These are phyloP conservation scores for Diospyros kaki DNA, from an alignment of 148 eudicot genomes.

Conservation along the genomic window DNA sequence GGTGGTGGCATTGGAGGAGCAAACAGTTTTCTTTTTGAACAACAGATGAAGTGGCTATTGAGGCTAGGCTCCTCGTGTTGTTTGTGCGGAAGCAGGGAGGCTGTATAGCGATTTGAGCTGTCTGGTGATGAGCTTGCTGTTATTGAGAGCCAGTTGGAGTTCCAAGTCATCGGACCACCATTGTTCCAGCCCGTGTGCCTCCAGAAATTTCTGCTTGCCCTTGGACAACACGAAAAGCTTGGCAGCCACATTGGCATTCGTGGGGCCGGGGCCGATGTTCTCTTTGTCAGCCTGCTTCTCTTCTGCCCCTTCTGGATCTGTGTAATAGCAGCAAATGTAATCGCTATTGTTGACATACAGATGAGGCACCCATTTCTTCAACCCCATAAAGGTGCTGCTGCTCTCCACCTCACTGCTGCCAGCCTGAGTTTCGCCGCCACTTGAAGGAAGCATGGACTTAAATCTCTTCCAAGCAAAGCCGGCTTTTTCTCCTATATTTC, in stretches of 20 bases:
- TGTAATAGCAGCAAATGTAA: conserved; percentile 75
- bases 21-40: neutral
- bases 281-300: conserved; percentile 22
- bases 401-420: conserved; percentile 20
- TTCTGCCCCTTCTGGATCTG: conserved; percentile 38
- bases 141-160: conserved; percentile 56
- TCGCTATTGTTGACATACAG: conserved; percentile 84
- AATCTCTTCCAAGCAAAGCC: conserved; percentile 65
- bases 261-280: conserved; percentile 42
- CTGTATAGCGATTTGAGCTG: conserved; percentile 74
- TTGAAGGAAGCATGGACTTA: conserved; percentile 63
- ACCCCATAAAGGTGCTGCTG: conserved; percentile 2
- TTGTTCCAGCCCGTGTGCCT: conserved; percentile 85
- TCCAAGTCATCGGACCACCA: conserved; percentile 98
- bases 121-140: conserved; percentile 71
- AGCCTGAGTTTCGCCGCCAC: conserved; percentile 31
- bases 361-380: conserved; percentile 72
- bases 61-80: conserved; percentile 27
- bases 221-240: conserved; percentile 80
- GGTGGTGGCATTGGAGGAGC: neutral
- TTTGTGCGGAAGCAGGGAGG: conserved; percentile 43
- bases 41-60: neutral
- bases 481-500: conserved; percentile 69
- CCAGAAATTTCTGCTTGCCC: conserved; percentile 85
- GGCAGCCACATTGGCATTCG: conserved; percentile 31